A percentile compares a stretch with the other conserved stretches of the same genome.
These are phyloP conservation scores for Coemansia sp. DNA, from an alignment of 192 early-diverging fungal species.

Conservation along the genomic window DNA sequence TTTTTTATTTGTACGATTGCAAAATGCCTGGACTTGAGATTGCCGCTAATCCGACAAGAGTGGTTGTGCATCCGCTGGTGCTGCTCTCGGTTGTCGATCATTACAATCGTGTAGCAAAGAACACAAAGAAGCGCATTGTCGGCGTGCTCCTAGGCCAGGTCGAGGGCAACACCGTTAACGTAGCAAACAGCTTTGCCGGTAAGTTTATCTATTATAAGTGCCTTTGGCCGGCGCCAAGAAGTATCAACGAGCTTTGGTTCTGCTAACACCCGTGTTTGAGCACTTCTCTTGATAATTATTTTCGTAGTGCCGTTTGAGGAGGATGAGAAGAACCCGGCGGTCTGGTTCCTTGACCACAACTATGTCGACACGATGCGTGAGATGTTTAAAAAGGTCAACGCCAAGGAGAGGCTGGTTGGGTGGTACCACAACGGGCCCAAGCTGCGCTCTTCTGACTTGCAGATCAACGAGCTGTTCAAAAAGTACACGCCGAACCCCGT, in stretches of 20 bases:
- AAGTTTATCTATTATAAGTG: conserved; percentile 2
- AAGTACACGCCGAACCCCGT: conserved; percentile 93
- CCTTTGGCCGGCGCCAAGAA: background rate
- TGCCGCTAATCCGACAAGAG: conserved; percentile 54
- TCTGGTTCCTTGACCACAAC: conserved; percentile 99
- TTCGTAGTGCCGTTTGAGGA: conserved; percentile 96
- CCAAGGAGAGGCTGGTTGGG: conserved; percentile 92
- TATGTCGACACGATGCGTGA: conserved; percentile 99
- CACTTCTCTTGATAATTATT: background rate
- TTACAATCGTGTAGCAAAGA: conserved; percentile 93
- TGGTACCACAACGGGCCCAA: conserved; percentile 99
- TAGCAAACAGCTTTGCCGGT: conserved; percentile 98
- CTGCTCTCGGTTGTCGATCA: conserved; percentile 98
- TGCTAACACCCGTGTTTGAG: background rate
- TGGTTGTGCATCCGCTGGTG: conserved; percentile 95
- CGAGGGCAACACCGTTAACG: conserved; percentile 84
- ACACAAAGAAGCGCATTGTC: conserved; percentile 94
- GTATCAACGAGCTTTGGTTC: background rate
- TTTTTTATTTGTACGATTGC: background rate
- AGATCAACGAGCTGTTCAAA: conserved; percentile 98
- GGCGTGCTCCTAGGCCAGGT: conserved; percentile 94
- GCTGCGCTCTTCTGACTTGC: conserved; percentile 90
- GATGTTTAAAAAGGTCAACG: conserved; percentile 99
- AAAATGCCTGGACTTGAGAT: conserved; percentile 50
- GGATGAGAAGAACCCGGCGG: conserved; percentile 95